Evolutionary conservation across 2,329 filamentous ascomycete species (phyloP).

Genomic region (Pyricularia grisea): DNA sequence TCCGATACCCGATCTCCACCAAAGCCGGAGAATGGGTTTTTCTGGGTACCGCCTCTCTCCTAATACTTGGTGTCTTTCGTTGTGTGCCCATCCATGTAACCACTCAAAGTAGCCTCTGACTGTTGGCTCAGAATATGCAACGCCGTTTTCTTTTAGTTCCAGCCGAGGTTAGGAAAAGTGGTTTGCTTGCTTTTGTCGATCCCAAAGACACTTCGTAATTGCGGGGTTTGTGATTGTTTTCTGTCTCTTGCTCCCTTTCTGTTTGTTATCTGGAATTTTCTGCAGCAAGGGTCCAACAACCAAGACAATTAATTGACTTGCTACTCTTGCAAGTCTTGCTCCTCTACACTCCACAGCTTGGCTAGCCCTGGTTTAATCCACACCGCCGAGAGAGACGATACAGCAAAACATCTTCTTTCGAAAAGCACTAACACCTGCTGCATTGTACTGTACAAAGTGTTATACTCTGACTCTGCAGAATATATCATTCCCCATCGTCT

Average conservation of each 20-base stretch:
- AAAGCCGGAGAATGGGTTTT: neutral
- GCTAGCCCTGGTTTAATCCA: neutral
- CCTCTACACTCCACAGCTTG: neutral
- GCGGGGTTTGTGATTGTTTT: neutral
- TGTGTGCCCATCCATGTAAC: no score
- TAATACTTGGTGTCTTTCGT: no score
- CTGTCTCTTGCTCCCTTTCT: neutral
- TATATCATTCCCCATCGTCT: neutral
- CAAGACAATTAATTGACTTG: neutral
- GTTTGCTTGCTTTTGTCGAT: neutral
- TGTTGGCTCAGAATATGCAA: neutral
- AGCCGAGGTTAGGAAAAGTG: neutral
- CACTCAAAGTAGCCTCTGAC: neutral
- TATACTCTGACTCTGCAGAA: neutral
- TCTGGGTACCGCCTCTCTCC: no score
- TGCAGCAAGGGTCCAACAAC: neutral
- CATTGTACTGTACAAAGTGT: no score
- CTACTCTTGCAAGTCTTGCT: no score
- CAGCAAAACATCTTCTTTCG: neutral
- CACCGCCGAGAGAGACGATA: neutral
- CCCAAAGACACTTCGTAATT: neutral
- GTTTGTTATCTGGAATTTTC: neutral
- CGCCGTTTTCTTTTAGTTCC: neutral
- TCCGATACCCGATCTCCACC: neutral
- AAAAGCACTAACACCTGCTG: neutral